Evolutionary conservation across 768 basidiomycete genomes (phyloP).

Genomic region (Lactifluus volemus): DNA sequence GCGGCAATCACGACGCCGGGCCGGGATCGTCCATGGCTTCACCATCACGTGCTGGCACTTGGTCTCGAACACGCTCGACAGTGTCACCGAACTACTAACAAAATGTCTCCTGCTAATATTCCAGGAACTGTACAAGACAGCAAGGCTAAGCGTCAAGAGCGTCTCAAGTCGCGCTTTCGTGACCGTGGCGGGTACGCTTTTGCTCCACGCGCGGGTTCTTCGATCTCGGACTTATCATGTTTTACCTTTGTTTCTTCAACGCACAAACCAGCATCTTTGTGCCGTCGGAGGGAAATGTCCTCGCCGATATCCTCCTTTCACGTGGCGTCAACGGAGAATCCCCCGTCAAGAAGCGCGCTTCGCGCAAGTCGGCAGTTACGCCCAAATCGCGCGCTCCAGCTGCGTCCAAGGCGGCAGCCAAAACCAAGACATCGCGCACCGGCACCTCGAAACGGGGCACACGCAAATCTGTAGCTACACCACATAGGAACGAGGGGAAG

Average conservation of each 20-base stretch:
- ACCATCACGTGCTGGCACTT: neutral
- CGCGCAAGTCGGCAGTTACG: neutral
- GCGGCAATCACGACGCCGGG: too few species aligned
- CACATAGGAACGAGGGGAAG: neutral
- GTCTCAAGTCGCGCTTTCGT: constrained; percentile 58
- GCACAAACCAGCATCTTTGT: constrained; percentile 38
- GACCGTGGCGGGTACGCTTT: constrained; percentile 37
- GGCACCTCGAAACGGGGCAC: neutral
- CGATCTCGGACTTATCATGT: neutral
- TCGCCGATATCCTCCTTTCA: constrained; percentile 46
- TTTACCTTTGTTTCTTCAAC: neutral
- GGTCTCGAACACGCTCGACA: too few species aligned
- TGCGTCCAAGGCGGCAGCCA: neutral
- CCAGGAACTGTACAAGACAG: constrained; percentile 46
- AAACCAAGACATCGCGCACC: neutral
- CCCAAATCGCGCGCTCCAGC: neutral
- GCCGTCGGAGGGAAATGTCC: constrained; percentile 40
- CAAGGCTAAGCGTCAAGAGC: constrained; percentile 47
- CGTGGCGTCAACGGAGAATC: constrained; percentile 40
- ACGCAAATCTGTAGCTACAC: neutral
- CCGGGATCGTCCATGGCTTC: too few species aligned
- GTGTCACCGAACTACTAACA: too few species aligned
- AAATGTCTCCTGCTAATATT: constrained; percentile 7
- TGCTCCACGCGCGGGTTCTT: neutral
- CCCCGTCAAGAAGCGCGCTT: constrained; percentile 28